phyloP scores from a whole-genome alignment of 2,329 filamentous ascomycete genomes.

The Penicillium sumatraense region DNA sequence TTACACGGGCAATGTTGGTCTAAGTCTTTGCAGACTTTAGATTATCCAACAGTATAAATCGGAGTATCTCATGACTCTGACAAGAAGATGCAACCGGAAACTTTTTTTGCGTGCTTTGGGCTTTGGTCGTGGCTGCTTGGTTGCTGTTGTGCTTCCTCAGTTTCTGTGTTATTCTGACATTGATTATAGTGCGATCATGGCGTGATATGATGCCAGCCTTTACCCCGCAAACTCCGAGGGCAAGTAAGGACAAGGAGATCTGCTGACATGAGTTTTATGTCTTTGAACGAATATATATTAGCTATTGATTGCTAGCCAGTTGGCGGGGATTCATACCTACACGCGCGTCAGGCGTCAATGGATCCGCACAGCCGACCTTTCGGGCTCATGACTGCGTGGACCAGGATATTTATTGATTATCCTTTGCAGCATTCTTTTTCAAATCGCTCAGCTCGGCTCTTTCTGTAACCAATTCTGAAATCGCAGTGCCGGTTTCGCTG shows the following conservation, averaged over 20 bases:
- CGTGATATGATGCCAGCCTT: slow-evolving; percentile 3
- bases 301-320: no score
- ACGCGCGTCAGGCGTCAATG: background rate
- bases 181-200: background rate
- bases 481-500: slow-evolving; percentile 5
- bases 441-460: slow-evolving; percentile 3
- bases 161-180: background rate
- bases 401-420: background rate
- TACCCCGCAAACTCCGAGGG: background rate
- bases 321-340: background rate
- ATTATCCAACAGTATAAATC: no score
- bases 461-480: slow-evolving; percentile 7
- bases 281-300: no score
- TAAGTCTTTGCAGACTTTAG: no score
- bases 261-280: no score
- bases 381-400: background rate
- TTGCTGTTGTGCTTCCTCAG: no score
- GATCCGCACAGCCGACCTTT: background rate
- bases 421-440: slow-evolving; percentile 1
- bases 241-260: background rate
- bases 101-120: background rate
- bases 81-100: background rate
- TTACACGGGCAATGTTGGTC: no score
- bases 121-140: background rate
- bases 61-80: background rate